phyloP scores from a whole-genome alignment of 2,329 filamentous ascomycete genomes.

The Aspergillus brasiliensis region DNA sequence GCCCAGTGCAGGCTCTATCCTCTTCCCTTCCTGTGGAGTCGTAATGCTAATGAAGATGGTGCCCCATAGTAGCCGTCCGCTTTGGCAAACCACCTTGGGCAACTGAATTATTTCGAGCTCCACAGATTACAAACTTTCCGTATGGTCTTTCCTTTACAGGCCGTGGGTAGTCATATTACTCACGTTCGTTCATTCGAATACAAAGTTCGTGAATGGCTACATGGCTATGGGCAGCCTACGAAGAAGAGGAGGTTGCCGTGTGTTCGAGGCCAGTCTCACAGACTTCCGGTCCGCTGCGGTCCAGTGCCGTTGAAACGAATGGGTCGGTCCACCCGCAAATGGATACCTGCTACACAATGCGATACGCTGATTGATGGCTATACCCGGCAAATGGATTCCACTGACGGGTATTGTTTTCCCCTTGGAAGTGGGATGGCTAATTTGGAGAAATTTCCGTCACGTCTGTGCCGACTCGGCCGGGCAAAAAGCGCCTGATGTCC shows the following conservation, averaged over 20 bases:
- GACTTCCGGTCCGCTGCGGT: neutral
- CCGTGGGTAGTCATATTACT: neutral
- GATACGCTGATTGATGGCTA: neutral
- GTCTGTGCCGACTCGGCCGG: neutral
- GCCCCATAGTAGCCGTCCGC: neutral
- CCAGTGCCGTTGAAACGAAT: neutral
- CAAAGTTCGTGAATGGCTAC: neutral
- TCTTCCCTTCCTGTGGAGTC: neutral
- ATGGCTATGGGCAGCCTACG: neutral
- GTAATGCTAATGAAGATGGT: neutral
- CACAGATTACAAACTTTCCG: neutral
- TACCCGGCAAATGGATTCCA: neutral
- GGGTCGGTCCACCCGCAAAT: neutral
- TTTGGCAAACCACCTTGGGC: neutral
- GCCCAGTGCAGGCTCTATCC: neutral
- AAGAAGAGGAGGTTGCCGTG: neutral
- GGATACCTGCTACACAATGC: neutral
- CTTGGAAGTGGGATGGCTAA: neutral
- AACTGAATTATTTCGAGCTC: neutral
- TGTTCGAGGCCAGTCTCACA: neutral
- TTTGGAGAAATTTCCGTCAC: neutral
- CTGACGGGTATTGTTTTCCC: neutral
- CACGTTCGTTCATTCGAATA: neutral
- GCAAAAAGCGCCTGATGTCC: neutral
- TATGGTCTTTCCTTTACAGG: neutral